These are phyloP conservation scores for Eruca vesicaria DNA, from an alignment of 441 rosid species.

Conservation along the genomic window DNA sequence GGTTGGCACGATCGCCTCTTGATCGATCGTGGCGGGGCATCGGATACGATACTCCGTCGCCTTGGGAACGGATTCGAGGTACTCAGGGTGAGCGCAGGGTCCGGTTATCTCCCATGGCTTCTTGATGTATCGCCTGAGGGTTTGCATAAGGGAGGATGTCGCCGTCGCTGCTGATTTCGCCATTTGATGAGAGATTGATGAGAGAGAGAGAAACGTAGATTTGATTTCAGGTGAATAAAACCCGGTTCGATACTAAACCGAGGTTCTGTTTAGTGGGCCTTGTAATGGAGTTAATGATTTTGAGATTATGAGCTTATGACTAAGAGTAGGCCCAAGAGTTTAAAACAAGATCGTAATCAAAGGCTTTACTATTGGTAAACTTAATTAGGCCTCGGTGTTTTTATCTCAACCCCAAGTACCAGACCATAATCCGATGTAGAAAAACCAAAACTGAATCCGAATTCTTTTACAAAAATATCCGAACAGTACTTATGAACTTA, in stretches of 20 bases:
- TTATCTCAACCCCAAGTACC: no score
- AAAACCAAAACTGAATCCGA: no score
- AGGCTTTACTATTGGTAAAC: conserved; percentile 16
- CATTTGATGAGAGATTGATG: conserved; percentile 43
- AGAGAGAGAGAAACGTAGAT: conserved; percentile 1
- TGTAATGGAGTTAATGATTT: neutral
- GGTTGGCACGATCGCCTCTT: conserved; percentile 58
- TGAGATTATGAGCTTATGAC: neutral
- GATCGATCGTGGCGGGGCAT: conserved; percentile 68
- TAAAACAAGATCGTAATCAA: neutral
- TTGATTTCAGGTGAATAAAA: conserved; percentile 4
- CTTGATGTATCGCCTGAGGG: conserved; percentile 65
- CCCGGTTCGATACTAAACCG: conserved; percentile 8
- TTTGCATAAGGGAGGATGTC: conserved; percentile 52
- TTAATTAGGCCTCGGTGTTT: no score
- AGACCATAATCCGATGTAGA: no score
- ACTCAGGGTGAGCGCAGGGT: conserved; percentile 85
- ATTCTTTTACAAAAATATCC: no score
- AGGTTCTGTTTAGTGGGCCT: neutral
- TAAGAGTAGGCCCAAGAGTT: neutral
- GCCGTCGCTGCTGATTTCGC: conserved; percentile 56
- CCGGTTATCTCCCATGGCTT: conserved; percentile 96
- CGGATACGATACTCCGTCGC: conserved; percentile 67
- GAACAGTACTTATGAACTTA: no score
- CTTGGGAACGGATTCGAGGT: conserved; percentile 49